phyloP scores from a whole-genome alignment of 768 basidiomycete species.

The Mycena filopes region DNA sequence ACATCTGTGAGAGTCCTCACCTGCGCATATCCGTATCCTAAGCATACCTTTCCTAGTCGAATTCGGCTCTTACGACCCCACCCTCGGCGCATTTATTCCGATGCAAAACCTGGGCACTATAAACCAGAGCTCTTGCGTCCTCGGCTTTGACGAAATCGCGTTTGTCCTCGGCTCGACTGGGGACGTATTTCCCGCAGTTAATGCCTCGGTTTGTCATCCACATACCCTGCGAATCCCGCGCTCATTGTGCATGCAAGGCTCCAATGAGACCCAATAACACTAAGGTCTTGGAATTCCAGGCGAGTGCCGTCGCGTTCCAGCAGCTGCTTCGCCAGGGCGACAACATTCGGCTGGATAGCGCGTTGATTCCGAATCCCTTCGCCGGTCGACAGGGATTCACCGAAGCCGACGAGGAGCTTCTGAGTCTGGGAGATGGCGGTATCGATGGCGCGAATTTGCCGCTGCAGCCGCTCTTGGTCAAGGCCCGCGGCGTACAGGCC shows the following conservation, averaged over 20 bases:
- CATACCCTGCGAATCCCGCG: no score
- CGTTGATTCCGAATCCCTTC: conserved; percentile 50
- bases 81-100: conserved; percentile 55
- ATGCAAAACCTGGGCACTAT: conserved; percentile 56
- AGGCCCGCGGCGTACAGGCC: conserved; percentile 56
- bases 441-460: conserved; percentile 57
- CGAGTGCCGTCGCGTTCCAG: conserved; percentile 32
- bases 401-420: conserved; percentile 40
- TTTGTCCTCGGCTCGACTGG: conserved; percentile 54
- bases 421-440: conserved; percentile 53
- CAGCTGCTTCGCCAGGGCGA: conserved; percentile 35
- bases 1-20: conserved; percentile 34
- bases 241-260: no score
- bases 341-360: conserved; percentile 40
- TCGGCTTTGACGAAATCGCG: conserved; percentile 47
- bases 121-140: conserved; percentile 44
- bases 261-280: conserved; percentile 10
- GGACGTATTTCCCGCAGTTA: conserved; percentile 44
- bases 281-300: conserved; percentile 12
- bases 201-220: conserved; percentile 39
- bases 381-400: conserved; percentile 48
- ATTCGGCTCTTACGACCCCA: conserved; percentile 55
- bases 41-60: conserved; percentile 39
- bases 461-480: conserved; percentile 59
- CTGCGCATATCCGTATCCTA: not conserved